Base-by-base conservation (phyloP, 495 filamentous ascomycete genomes). In the Opeltia flavorubescens region DNA sequence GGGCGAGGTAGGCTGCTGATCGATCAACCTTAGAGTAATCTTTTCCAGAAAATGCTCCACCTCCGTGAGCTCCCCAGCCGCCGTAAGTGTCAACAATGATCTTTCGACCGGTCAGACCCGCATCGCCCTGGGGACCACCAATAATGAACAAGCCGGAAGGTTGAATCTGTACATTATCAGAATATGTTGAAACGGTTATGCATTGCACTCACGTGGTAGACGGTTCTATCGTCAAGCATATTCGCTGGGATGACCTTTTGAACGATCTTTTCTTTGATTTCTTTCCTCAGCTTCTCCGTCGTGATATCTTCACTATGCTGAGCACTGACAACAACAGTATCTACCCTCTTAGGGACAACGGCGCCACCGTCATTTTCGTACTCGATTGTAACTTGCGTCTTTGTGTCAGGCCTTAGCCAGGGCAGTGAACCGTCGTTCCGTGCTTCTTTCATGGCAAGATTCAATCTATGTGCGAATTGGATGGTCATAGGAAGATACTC, bases 61-160 rank as follows among this genome's bases (percentile, higher is more conserved):
- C 91, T 77, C 91, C 91, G 75, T 98, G 91, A 56, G 91, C 91
- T 72, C 91, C 91, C 91, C 91, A 98, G 59, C 91, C 91, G 73
- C 91, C 91, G 74, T 98, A 98, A 68, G 91, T 96, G 71, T 98
- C 91, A 64, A 98, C 91, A 60, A 98, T 98, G 77, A 98, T 98
- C 79, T 98, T 98, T 65, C 91, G 89, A 66, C 91, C 91, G 53
- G 91, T 98, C 44, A 98, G 77, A 78, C 91, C 91, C 59, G 91
- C 91, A 61, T 98, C 91, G 78, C 91, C 91, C 75, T 98, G 91
- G 51, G 91, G 91, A 59, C 91, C 91, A 71, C 91, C 91, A 55
- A 98, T 98, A 74, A 96, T 86, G 78, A 98, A 98, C 50, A 86
- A 84, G 53, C 91, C 91, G 30, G 89, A 95, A 59, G 91, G 91